Evolutionary conservation across 2,329 filamentous ascomycete species (phyloP).

Genomic region (Diplodia corticola): DNA sequence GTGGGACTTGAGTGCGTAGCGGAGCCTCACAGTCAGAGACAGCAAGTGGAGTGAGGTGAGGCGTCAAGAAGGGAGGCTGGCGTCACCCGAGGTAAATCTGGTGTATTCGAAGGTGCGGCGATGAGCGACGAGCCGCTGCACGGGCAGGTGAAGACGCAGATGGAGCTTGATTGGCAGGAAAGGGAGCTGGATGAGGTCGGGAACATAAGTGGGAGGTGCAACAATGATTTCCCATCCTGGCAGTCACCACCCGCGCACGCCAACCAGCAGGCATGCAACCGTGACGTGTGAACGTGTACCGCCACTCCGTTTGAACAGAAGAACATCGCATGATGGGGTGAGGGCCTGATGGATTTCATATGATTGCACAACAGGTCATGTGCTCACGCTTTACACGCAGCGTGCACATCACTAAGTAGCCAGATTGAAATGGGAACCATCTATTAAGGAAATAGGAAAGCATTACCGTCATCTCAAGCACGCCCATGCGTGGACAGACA

Average conservation of each 20-base stretch:
- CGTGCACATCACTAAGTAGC: not conserved
- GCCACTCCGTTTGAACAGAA: not conserved
- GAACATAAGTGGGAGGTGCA: not conserved
- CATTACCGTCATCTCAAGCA: constrained; percentile 42
- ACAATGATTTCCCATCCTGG: not conserved
- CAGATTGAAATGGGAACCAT: constrained; percentile 23
- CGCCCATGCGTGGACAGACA: constrained; percentile 34
- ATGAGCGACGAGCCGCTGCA: not conserved
- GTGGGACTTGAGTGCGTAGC: not conserved
- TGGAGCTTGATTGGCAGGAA: not conserved
- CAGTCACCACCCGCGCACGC: not conserved
- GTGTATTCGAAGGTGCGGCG: not conserved
- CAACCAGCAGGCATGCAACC: not conserved
- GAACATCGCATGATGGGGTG: not conserved
- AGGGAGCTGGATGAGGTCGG: not conserved
- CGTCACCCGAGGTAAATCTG: not conserved
- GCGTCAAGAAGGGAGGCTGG: not conserved
- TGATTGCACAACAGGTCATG: not conserved
- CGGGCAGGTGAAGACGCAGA: not conserved
- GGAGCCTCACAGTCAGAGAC: not conserved
- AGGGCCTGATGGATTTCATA: not conserved
- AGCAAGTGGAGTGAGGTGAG: not conserved
- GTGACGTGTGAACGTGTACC: not conserved
- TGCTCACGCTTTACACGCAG: not conserved
- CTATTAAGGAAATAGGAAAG: constrained; percentile 40